phyloP scores from a whole-genome alignment of 2,329 filamentous ascomycete genomes.

The Talaromyces sp. region DNA sequence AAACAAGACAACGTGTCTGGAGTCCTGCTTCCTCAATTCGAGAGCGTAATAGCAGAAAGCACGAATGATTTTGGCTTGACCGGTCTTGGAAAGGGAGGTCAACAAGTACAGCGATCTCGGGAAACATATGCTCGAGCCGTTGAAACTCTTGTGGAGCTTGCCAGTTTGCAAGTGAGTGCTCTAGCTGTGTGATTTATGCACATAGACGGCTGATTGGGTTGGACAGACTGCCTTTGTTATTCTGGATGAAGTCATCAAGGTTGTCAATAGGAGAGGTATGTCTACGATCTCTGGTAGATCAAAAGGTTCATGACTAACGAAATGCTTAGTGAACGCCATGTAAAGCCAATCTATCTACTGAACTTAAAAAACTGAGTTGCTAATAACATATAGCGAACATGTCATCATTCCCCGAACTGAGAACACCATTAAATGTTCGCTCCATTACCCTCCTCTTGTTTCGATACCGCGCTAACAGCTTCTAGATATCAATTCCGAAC shows the following conservation, averaged over 20 bases:
- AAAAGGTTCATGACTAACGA: slow-evolving; percentile 18
- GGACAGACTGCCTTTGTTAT: slow-evolving; percentile 88
- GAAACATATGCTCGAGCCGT: slow-evolving; percentile 96
- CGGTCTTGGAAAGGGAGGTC: slow-evolving; percentile 90
- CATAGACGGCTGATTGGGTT: slow-evolving; percentile 12
- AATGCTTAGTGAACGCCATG: slow-evolving; percentile 77
- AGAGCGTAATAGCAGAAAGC: slow-evolving; percentile 81
- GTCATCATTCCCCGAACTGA: slow-evolving; percentile 96
- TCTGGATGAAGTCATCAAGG: slow-evolving; percentile 97
- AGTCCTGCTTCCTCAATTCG: slow-evolving; percentile 88
- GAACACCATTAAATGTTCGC: slow-evolving; percentile 94
- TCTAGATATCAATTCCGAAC: slow-evolving; percentile 92
- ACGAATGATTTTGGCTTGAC: slow-evolving; percentile 96
- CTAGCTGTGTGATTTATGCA: neutral
- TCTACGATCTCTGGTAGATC: slow-evolving; percentile 6
- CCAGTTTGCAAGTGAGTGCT: slow-evolving; percentile 68
- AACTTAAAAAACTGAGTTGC: neutral
- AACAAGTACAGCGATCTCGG: slow-evolving; percentile 89
- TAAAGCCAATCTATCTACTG: slow-evolving; percentile 41
- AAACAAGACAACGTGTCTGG: slow-evolving; percentile 99
- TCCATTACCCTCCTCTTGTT: neutral
- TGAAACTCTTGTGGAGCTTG: slow-evolving; percentile 90
- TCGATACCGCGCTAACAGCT: slow-evolving; percentile 4
- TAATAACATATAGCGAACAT: slow-evolving; percentile 36
- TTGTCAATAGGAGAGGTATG: slow-evolving; percentile 88